A percentile compares a stretch with the other conserved stretches of the same genome.
phyloP scores from a whole-genome alignment of 2,329 filamentous ascomycete genomes.

The Penicillium italicum region DNA sequence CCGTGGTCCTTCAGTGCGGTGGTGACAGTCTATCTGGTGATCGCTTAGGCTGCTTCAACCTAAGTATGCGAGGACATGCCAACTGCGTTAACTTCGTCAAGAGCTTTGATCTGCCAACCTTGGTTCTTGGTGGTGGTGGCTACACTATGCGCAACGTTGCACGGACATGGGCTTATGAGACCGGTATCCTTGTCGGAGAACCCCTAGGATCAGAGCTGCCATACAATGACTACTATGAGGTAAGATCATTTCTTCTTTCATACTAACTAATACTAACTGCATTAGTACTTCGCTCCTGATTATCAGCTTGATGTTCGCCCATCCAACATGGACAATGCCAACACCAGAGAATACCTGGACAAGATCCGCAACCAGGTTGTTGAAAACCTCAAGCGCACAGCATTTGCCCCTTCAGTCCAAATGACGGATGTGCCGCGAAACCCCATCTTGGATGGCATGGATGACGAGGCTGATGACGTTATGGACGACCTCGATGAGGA shows the following conservation, averaged over 20 bases:
- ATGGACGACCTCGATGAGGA: conserved; percentile 75
- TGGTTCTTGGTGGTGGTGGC: conserved; percentile 64
- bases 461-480: conserved; percentile 63
- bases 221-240: conserved; percentile 92
- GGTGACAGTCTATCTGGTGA: conserved; percentile 66
- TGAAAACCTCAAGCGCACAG: conserved; percentile 63
- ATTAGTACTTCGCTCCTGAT: conserved; percentile 64
- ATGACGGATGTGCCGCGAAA: conserved; percentile 61
- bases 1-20: conserved; percentile 66
- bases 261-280: conserved; percentile 24
- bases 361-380: conserved; percentile 65
- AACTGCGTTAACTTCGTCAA: conserved; percentile 69
- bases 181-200: conserved; percentile 76
- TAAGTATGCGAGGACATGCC: conserved; percentile 67
- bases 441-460: conserved; percentile 53
- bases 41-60: conserved; percentile 65
- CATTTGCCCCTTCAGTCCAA: conserved; percentile 60
- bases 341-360: conserved; percentile 64
- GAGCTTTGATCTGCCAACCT: conserved; percentile 61
- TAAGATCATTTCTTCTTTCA: conserved; percentile 28
- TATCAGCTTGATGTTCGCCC: conserved; percentile 67
- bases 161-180: conserved; percentile 65
- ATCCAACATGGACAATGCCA: conserved; percentile 70
- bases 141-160: conserved; percentile 66
- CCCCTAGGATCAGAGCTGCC: conserved; percentile 79